Percentiles rank a stretch among this genome's conserved stretches.
Evolutionary conservation across 345 rosid genomes (phyloP).

Genomic region (Boechera divaricarpa): DNA sequence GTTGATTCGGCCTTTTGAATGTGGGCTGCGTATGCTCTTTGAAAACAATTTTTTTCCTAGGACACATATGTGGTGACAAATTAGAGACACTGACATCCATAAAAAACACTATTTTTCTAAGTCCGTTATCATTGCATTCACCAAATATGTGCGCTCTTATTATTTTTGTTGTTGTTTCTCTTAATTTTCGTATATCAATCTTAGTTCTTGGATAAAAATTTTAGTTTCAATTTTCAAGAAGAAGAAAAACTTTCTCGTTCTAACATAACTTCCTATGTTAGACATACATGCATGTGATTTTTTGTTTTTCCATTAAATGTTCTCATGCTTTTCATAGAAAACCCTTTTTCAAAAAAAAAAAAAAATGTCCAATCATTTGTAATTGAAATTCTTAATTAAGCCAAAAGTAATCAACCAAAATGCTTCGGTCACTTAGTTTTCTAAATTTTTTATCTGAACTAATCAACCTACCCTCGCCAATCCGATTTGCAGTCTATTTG

Average conservation of each 20-base stretch:
- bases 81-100: conserved; percentile 36
- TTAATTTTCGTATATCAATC: neutral
- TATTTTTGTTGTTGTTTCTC: neutral
- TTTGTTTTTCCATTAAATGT: neutral
- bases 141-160: neutral
- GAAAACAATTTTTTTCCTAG: conserved; percentile 3
- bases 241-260: neutral
- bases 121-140: conserved; percentile 27
- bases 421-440: neutral
- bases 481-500: neutral
- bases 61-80: conserved; percentile 26
- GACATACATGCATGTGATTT: neutral
- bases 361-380: neutral
- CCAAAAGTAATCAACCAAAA: neutral
- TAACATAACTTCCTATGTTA: neutral
- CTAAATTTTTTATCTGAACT: neutral
- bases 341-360: too few relatives aligned
- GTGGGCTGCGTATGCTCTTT: conserved; percentile 20
- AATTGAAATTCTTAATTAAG: neutral
- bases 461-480: neutral
- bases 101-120: conserved; percentile 28
- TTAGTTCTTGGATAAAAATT: neutral
- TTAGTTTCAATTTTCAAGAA: neutral
- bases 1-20: conserved; percentile 39
- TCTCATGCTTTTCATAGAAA: too few relatives aligned